These are phyloP conservation scores for Brassica balearica DNA, from an alignment of 441 rosid genomes.

Conservation along the genomic window DNA sequence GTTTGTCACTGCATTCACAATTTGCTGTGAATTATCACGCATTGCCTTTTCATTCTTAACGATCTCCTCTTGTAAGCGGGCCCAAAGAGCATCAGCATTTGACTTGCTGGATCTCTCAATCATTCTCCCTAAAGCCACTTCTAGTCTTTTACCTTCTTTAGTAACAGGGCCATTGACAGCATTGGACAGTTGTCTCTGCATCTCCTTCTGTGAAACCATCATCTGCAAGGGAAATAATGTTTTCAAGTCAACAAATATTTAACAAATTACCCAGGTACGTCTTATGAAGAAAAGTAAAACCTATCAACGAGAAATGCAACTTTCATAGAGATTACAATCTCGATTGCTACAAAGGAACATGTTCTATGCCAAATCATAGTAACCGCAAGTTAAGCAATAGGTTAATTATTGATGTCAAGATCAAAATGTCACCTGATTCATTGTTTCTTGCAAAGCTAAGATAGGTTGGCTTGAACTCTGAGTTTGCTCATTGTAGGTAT, in stretches of 20 bases:
- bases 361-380: constrained; percentile 15
- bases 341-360: background rate
- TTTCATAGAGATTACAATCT: background rate
- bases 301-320: constrained; percentile 11
- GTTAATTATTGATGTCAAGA: constrained; percentile 1
- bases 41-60: constrained; percentile 68
- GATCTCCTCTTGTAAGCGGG: constrained; percentile 82
- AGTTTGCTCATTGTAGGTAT: constrained; percentile 60
- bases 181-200: constrained; percentile 78
- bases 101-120: constrained; percentile 77
- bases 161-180: constrained; percentile 59
- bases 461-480: constrained; percentile 54
- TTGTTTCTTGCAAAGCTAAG: constrained; percentile 64
- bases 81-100: constrained; percentile 84
- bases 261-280: background rate
- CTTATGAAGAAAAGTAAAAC: background rate
- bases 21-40: constrained; percentile 65
- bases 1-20: constrained; percentile 59
- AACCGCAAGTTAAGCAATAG: constrained; percentile 3
- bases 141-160: constrained; percentile 86
- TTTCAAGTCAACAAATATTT: background rate
- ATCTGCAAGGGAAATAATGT: constrained; percentile 49
- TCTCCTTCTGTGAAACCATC: constrained; percentile 72
- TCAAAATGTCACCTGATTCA: constrained; percentile 75
- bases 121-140: constrained; percentile 71